Evolutionary conservation across 1,284 basidiomycete species (phyloP), one percentile per base, ranked within the genome.

Genomic region (Tylopilus orsonianus): DNA sequence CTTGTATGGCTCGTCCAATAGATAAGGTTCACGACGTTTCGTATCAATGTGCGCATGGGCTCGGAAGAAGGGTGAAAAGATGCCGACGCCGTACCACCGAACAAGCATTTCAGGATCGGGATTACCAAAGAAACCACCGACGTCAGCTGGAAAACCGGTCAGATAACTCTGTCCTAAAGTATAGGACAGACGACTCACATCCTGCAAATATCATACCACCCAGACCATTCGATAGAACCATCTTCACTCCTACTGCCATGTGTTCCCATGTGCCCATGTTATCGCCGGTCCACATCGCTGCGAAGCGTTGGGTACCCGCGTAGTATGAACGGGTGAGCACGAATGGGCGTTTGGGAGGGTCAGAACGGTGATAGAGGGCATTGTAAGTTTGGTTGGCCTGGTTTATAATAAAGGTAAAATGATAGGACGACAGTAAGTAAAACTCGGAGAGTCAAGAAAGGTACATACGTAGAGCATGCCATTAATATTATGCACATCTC

Each of bases 251-350:
- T 26, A 93, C 90, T 2, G 85, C 84, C 79, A 99, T 92, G 64
- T 99, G 97, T 52, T 95, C 93, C 97, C 97, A 99, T 0, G 90
- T 93, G 26, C 96, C 93, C 35, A 97, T 75, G 67, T 99, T 99
- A 70, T 99, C 97, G 13, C 97, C 97, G 2, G 95, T 99, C 96
- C 97, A 99, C 78, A 97, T 92, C 1, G 97, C 95, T 35, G 95
- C 93, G 61, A 89, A 95, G 34, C 93, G 85, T 67, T 99, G 97
- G 19, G 93, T 93, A 5, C 97, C 97, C 3, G 95, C 90, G 59
- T 82, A 99, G 83, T 96, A 99, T 4, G 93, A 80, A 49, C 97
- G 90, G 0, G 94, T 94, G 16, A 99, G 83, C 41, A 99, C 95
- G 66, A 99, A 99, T 0, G 96, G 95, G 16, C 94, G 80, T 61